Evolutionary conservation across 805 yeast genomes (phyloP).

Genomic region (Nakazawaea anatomiae): DNA sequence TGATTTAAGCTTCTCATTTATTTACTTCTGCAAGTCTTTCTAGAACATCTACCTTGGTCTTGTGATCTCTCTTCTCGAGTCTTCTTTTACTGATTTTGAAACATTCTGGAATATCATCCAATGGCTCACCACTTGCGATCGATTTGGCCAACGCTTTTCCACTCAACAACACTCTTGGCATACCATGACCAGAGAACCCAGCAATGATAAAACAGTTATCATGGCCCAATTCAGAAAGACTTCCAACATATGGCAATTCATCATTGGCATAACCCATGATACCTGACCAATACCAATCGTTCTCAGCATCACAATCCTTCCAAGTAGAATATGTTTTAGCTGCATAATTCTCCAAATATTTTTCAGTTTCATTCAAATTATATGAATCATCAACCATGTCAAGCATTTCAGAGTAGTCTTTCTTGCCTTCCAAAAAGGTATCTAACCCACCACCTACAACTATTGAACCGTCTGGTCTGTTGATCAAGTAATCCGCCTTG

Average conservation of each 20-base stretch:
- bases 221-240: constrained; percentile 5
- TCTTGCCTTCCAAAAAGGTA: not conserved
- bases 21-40: constrained; percentile 1
- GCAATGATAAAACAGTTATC: constrained; percentile 11
- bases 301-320: constrained; percentile 7
- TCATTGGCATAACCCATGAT: constrained; percentile 15
- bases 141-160: constrained; percentile 12
- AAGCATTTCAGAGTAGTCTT: not conserved
- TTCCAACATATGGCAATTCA: constrained; percentile 15
- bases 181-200: constrained; percentile 16
- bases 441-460: constrained; percentile 27
- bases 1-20: not conserved
- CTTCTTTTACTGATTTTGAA: constrained; percentile 11
- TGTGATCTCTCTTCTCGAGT: constrained; percentile 2
- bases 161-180: constrained; percentile 14
- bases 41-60: constrained; percentile 1
- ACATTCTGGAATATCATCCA: constrained; percentile 12
- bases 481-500: constrained; percentile 25
- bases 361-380: constrained; percentile 6
- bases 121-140: constrained; percentile 5
- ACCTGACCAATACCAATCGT: constrained; percentile 13
- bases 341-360: constrained; percentile 10
- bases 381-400: constrained; percentile 12
- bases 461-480: constrained; percentile 32
- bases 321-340: constrained; percentile 9